These are phyloP conservation scores for Tylopilus intermedius DNA, from an alignment of 768 basidiomycete species.

Conservation along the genomic window DNA sequence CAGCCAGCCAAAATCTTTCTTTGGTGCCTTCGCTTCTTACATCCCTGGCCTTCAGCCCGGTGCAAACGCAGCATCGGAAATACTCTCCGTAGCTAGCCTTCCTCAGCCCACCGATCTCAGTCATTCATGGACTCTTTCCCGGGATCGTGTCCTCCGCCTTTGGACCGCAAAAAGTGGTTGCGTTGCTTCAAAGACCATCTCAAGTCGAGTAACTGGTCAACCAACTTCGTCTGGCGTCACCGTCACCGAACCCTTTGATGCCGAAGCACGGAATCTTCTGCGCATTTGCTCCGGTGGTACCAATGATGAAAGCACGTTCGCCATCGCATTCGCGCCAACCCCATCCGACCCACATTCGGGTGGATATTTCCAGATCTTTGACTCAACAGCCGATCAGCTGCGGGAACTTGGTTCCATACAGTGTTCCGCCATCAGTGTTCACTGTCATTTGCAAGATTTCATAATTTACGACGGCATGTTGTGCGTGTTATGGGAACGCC, in stretches of 20 bases:
- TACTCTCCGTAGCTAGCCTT: constrained; percentile 67
- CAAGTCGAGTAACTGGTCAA: constrained; percentile 32
- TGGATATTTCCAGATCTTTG: constrained; percentile 73
- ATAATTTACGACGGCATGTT: constrained; percentile 49
- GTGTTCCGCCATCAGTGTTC: constrained; percentile 54
- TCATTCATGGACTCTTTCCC: constrained; percentile 79
- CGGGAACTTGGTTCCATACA: constrained; percentile 54
- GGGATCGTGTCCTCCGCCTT: constrained; percentile 77
- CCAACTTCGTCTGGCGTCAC: constrained; percentile 27
- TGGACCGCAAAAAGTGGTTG: constrained; percentile 80
- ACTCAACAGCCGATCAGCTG: constrained; percentile 52
- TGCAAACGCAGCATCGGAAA: constrained; percentile 47
- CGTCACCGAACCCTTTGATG: constrained; percentile 50
- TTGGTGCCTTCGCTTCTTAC: constrained; percentile 63
- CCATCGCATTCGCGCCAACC: constrained; percentile 71
- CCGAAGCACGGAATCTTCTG: constrained; percentile 59
- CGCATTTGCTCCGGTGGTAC: constrained; percentile 50
- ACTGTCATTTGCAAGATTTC: constrained; percentile 78
- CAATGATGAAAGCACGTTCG: constrained; percentile 51
- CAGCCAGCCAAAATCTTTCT: constrained; percentile 60
- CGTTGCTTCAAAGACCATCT: constrained; percentile 56
- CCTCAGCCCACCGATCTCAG: constrained; percentile 73
- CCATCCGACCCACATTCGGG: constrained; percentile 59
- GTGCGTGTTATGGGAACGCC: constrained; percentile 75
- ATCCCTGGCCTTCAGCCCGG: constrained; percentile 49